Conservation (phyloP, 768 basidiomycete species). For the Xanthoconium purpureum region DNA sequence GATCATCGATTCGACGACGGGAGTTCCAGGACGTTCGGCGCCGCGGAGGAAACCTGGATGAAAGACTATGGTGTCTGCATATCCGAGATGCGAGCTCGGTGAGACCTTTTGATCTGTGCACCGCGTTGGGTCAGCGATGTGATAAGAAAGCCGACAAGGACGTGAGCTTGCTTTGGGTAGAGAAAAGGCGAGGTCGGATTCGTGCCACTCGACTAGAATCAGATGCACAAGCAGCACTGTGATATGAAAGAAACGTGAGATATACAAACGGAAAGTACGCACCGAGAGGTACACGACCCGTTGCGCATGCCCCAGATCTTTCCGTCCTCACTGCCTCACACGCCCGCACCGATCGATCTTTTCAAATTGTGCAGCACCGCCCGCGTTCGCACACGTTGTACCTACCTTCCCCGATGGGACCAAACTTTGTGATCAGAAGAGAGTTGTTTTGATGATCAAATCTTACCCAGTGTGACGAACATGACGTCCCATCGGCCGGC, state of each 20-base stretch:
- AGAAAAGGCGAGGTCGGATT: slow-evolving; percentile 48
- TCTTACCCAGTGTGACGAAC: slow-evolving; percentile 62
- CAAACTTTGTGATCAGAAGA: no score
- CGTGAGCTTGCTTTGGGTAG: slow-evolving; percentile 42
- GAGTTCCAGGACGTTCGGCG: slow-evolving; percentile 40
- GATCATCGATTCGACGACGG: slow-evolving; percentile 40
- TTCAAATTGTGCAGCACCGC: slow-evolving; percentile 63
- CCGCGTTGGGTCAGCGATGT: neutral
- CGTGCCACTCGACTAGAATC: slow-evolving; percentile 50
- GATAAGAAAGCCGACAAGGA: no score
- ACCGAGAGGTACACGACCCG: slow-evolving; percentile 69
- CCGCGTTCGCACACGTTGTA: slow-evolving; percentile 60
- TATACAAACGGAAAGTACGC: neutral
- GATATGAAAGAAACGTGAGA: no score
- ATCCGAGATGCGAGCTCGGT: slow-evolving; percentile 71
- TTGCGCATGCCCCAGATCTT: slow-evolving; percentile 46
- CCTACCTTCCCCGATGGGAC: no score
- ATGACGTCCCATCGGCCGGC: slow-evolving; percentile 71
- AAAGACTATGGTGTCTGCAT: slow-evolving; percentile 67
- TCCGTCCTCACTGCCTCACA: slow-evolving; percentile 60
- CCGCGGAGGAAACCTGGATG: slow-evolving; percentile 57
- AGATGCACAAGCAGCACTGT: no score
- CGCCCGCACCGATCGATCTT: slow-evolving; percentile 74
- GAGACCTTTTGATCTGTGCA: slow-evolving; percentile 65
- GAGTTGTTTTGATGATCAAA: no score